Evolutionary conservation across 805 yeast species (phyloP).

Genomic region (Wickerhamiella alocasiicola): DNA sequence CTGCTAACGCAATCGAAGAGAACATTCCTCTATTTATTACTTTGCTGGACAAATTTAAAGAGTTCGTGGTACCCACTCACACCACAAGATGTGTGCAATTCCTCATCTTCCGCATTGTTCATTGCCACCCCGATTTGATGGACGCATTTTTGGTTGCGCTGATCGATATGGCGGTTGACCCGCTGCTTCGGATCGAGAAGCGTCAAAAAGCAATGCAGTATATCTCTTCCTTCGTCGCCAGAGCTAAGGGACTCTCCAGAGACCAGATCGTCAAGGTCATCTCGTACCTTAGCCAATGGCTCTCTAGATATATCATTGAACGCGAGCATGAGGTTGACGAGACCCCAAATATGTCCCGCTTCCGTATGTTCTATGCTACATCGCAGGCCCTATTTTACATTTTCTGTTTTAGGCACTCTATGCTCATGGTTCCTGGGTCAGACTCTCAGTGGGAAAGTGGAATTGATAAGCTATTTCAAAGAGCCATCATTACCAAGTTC

Average conservation of each 20-base stretch:
- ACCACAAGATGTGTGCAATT: conserved; percentile 82
- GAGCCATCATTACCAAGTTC: conserved; percentile 74
- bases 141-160: conserved; percentile 75
- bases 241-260: conserved; percentile 61
- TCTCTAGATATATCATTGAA: conserved; percentile 66
- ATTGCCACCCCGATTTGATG: conserved; percentile 65
- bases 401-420: conserved; percentile 72
- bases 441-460: conserved; percentile 30
- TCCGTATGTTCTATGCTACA: conserved; percentile 78
- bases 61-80: conserved; percentile 82
- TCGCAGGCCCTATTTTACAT: conserved; percentile 84
- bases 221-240: conserved; percentile 75
- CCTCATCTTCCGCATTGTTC: conserved; percentile 67
- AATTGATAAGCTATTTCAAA: conserved; percentile 75
- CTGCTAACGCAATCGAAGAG: conserved; percentile 37
- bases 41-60: conserved; percentile 60
- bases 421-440: conserved; percentile 34
- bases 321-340: conserved; percentile 71
- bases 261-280: conserved; percentile 71
- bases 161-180: conserved; percentile 69
- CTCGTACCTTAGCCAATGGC: conserved; percentile 74
- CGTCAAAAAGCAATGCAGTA: conserved; percentile 87
- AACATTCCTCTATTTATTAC: conserved; percentile 60
- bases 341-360: conserved; percentile 75
- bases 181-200: conserved; percentile 54